These are phyloP conservation scores for Domatiomyces catenatus DNA, from an alignment of 2,329 filamentous ascomycete genomes.

Conservation along the genomic window DNA sequence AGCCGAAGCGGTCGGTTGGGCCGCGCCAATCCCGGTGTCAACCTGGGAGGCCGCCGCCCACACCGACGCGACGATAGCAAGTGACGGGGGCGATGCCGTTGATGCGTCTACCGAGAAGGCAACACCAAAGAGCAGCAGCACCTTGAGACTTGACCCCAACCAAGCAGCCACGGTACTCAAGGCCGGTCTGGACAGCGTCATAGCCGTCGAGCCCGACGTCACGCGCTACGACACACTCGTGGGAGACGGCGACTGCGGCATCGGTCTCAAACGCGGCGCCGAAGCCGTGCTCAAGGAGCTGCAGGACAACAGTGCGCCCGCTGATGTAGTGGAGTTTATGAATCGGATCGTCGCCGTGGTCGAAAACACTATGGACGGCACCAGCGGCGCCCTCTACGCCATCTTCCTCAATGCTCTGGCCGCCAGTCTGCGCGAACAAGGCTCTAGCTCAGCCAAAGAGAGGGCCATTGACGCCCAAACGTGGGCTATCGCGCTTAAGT, in stretches of 20 bases:
- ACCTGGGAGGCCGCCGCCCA: conserved; percentile 39
- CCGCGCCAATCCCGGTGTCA: conserved; percentile 40
- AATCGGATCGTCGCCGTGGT: conserved; percentile 47
- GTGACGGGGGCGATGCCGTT: conserved; percentile 24
- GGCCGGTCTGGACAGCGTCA: conserved; percentile 42
- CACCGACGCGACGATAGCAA: conserved; percentile 22
- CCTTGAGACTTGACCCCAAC: conserved; percentile 36
- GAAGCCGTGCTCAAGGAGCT: conserved; percentile 41
- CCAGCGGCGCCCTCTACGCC: conserved; percentile 61
- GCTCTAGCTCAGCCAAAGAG: conserved; percentile 24
- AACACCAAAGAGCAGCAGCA: conserved; percentile 35
- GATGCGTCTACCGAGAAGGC: conserved; percentile 24
- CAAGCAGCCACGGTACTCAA: conserved; percentile 39
- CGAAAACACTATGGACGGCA: conserved; percentile 58
- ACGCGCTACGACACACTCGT: conserved; percentile 64
- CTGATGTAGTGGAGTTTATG: conserved; percentile 46
- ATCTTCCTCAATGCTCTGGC: conserved; percentile 84
- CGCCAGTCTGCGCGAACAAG: conserved; percentile 45
- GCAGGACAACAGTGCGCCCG: conserved; percentile 25
- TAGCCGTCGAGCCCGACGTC: conserved; percentile 48
- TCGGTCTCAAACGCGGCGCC: conserved; percentile 73
- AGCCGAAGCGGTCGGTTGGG: conserved; percentile 52
- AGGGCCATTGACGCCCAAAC: conserved; percentile 33
- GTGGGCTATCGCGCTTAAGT: conserved; percentile 54
- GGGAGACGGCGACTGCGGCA: conserved; percentile 80